phyloP scores from a whole-genome alignment of 73 alveolate genomes.

The Paramecium bursaria region DNA sequence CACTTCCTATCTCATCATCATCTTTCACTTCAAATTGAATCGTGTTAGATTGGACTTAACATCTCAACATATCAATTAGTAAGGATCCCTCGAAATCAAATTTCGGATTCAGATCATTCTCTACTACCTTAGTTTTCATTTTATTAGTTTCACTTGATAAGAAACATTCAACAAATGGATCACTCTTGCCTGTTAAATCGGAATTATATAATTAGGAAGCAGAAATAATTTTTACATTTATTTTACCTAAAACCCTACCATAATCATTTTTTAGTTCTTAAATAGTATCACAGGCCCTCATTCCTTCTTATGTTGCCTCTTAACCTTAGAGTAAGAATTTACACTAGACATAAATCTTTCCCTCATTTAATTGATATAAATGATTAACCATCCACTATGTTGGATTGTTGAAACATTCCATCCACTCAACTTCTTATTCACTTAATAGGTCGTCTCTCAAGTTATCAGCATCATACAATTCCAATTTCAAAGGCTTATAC shows the following conservation, averaged over 20 bases:
- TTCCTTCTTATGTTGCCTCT: slow-evolving; percentile 52
- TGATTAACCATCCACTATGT: slow-evolving; percentile 57
- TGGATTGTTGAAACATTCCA: slow-evolving; percentile 65
- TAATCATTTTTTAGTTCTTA: slow-evolving; percentile 40
- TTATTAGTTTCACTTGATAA: slow-evolving; percentile 21
- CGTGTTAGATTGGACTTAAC: slow-evolving; percentile 6
- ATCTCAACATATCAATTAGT: slow-evolving; percentile 32
- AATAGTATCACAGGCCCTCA: slow-evolving; percentile 45
- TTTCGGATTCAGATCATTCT: slow-evolving; percentile 48
- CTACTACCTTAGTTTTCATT: not conserved
- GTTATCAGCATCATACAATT: slow-evolving; percentile 50
- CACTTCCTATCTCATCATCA: slow-evolving; percentile 56
- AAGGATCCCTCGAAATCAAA: slow-evolving; percentile 48
- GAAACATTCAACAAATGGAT: slow-evolving; percentile 52
- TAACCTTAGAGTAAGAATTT: slow-evolving; percentile 45
- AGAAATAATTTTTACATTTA: slow-evolving; percentile 50
- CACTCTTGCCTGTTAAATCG: slow-evolving; percentile 49
- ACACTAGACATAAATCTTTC: slow-evolving; percentile 42
- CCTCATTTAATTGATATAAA: slow-evolving; percentile 33
- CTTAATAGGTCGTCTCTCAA: slow-evolving; percentile 51
- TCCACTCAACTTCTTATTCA: slow-evolving; percentile 54
- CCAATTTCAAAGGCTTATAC: slow-evolving; percentile 28
- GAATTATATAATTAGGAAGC: slow-evolving; percentile 55
- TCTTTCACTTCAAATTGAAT: slow-evolving; percentile 39
- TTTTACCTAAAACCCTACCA: slow-evolving; percentile 49